Evolutionary conservation across 139 green algal species (phyloP), one percentile per base, ranked within the genome.

Genomic region (Mesostigma viride): DNA sequence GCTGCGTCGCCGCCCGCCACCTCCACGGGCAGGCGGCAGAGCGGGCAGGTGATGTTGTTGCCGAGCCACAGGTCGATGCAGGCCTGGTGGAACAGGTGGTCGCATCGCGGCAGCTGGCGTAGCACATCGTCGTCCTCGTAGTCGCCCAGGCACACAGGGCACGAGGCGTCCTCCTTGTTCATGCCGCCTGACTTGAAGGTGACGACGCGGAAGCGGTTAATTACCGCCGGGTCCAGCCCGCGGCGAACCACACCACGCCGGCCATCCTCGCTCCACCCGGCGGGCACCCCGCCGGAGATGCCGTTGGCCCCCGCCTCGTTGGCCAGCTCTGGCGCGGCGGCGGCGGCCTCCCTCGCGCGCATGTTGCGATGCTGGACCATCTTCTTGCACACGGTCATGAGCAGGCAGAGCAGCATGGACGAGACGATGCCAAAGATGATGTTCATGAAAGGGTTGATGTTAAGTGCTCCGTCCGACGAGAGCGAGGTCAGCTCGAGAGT

Each of bases 361-460:
- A 62, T 20, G 14, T 11, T 30, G 24, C 53, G 24, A 30, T 31
- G 26, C 27, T 32, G 17, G 14, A 56, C 3, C 35, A 35, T 5
- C 35, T 31, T 24, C 44, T 70, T 70, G 64, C 64, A 70, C 11
- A 70, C 45, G 64, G 17, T 26, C 35, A 70, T 40, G 22, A 51
- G n/a, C 2, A 73, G 35, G 67, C 34, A 66, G 22, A 40, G 2
- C 26, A 58, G 14, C 51, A 72, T 36, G 6, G 51, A 2, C 20
- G 8, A 20, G 22, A 45, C 5, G 22, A 72, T 20, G 22, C 28
- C 53, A 8, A 63, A 30, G 46, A 34, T 20, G 14, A 72, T 59
- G 46, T 17, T 64, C 31, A 64, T 56, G 30, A 64, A 47, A 44
- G 28, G 31, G 14, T 62, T 62, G 11, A 48, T 24, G 17, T 36